Evolutionary conservation across 257 asterid genomes (phyloP).

Genomic region (Salvia rosmarinus): DNA sequence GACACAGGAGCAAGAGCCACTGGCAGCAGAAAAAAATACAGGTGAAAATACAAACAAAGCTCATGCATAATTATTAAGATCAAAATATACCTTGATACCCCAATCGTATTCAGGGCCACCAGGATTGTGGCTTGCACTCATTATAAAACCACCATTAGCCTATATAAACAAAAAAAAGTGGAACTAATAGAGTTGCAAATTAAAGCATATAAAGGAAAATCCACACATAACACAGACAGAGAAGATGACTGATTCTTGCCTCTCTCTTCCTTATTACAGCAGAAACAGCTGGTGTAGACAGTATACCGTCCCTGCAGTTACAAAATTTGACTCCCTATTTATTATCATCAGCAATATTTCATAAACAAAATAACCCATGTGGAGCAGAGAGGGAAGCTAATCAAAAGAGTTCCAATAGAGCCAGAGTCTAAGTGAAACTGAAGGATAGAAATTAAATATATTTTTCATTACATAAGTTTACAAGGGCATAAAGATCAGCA

Average conservation of each 20-base stretch:
- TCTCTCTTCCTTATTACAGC: conserved; percentile 94
- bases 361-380: neutral
- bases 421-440: neutral
- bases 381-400: neutral
- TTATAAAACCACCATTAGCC: conserved; percentile 97
- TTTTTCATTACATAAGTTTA: neutral
- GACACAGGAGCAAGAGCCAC: conserved; percentile 10
- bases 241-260: conserved; percentile 44
- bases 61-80: conserved; percentile 6
- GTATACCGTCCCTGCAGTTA: conserved; percentile 75
- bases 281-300: conserved; percentile 97
- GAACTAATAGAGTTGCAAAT: conserved; percentile 20
- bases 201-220: conserved; percentile 12
- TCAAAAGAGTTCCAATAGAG: neutral
- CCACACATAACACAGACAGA: conserved; percentile 26
- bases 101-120: conserved; percentile 99
- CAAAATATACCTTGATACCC: conserved; percentile 87
- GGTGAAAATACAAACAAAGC: neutral
- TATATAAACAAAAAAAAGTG: conserved; percentile 34
- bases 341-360: conserved; percentile 6
- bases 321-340: conserved; percentile 20
- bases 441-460: neutral
- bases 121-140: conserved; percentile 99
- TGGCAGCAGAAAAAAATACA: neutral
- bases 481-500: neutral